Evolutionary conservation across 352 stramenopile species (phyloP).

Genomic region (Phytophthora melonis): DNA sequence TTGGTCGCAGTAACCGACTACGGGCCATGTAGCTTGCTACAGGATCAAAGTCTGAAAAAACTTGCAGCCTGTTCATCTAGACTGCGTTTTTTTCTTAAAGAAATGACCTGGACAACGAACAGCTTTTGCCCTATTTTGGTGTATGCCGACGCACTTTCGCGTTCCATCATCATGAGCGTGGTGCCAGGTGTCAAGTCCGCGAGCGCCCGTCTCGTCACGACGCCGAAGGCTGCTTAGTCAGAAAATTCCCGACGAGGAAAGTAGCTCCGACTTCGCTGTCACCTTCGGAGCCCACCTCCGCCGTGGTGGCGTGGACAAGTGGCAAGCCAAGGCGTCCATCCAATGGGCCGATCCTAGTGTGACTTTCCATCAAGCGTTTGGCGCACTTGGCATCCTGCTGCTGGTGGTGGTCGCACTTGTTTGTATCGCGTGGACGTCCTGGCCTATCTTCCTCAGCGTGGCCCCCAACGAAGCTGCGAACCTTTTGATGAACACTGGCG

Average conservation of each 20-base stretch:
- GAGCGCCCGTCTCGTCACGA: neutral
- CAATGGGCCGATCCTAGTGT: neutral
- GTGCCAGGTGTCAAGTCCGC: neutral
- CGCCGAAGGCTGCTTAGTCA: neutral
- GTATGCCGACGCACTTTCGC: neutral
- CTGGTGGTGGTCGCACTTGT: slow-evolving; percentile 15
- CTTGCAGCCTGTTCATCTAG: too few species aligned
- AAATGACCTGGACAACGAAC: too few species aligned
- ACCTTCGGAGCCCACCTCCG: neutral
- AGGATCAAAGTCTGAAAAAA: neutral
- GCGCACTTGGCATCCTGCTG: slow-evolving; percentile 15
- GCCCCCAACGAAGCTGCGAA: slow-evolving; percentile 38
- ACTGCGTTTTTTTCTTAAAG: too few species aligned
- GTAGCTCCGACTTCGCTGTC: neutral
- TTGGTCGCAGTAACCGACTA: too few species aligned
- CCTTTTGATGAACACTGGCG: slow-evolving; percentile 40
- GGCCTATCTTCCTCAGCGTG: slow-evolving; percentile 33
- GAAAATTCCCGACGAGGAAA: slow-evolving; percentile 1
- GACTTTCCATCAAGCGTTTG: slow-evolving; percentile 22
- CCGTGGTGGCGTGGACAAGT: neutral
- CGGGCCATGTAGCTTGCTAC: too few species aligned
- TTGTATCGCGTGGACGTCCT: slow-evolving; percentile 33
- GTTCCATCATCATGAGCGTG: neutral
- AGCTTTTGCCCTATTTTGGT: too few species aligned
- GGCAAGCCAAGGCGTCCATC: slow-evolving; percentile 1